Evolutionary conservation across 257 asterid species (phyloP).

Genomic region (Echium plantagineum): DNA sequence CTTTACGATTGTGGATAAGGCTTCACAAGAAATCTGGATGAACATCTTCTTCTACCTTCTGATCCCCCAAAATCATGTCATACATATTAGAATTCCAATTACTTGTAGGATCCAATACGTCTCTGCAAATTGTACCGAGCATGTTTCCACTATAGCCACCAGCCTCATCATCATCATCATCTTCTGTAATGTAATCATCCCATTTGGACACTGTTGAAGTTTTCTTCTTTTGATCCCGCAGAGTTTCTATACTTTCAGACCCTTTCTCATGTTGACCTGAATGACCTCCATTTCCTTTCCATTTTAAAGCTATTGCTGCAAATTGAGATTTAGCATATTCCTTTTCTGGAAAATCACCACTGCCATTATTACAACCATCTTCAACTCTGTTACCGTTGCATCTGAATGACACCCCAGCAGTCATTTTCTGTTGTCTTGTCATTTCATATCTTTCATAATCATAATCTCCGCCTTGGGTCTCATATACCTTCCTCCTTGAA

Average conservation of each 20-base stretch:
- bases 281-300: conserved; percentile 18
- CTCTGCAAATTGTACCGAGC: conserved; percentile 21
- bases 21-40: conserved; percentile 68
- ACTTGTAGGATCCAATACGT: conserved; percentile 2
- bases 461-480: not conserved
- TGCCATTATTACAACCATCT: conserved; percentile 19
- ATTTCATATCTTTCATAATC: conserved; percentile 12
- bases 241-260: conserved; percentile 12
- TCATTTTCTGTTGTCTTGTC: conserved; percentile 11
- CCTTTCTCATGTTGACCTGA: conserved; percentile 12
- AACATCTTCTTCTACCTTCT: conserved; percentile 56
- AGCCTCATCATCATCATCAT: conserved; percentile 15
- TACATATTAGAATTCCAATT: conserved; percentile 15
- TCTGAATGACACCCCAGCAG: conserved; percentile 23
- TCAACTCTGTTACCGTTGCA: conserved; percentile 56
- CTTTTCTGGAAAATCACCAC: conserved; percentile 7
- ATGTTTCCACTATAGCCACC: conserved; percentile 14
- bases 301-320: not conserved
- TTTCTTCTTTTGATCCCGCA: conserved; percentile 12
- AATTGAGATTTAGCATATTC: not conserved
- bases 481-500: not conserved
- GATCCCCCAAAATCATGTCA: conserved; percentile 22
- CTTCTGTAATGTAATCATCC: conserved; percentile 52
- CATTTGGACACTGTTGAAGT: conserved; percentile 36
- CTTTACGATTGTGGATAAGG: not conserved